These are phyloP conservation scores for Atkinsonella hypoxylon DNA, from an alignment of 2,329 filamentous ascomycete genomes.

Conservation along the genomic window DNA sequence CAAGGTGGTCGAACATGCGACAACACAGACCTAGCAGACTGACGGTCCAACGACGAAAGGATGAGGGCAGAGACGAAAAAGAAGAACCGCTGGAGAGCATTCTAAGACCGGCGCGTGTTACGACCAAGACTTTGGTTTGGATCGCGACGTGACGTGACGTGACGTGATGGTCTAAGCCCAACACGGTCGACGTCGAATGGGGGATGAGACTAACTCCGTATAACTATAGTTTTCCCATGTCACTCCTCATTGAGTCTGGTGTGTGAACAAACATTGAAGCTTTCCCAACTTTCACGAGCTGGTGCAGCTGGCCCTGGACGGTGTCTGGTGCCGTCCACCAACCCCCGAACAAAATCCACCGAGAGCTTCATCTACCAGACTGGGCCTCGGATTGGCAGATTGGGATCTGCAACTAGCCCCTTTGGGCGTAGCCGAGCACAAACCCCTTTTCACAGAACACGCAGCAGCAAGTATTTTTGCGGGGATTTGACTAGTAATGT, in stretches of 20 bases:
- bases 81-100: neutral
- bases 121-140: neutral
- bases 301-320: no score
- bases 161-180: neutral
- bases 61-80: neutral
- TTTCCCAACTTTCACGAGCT: neutral
- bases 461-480: no score
- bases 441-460: conserved; percentile 28
- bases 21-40: neutral
- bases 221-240: no score
- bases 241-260: neutral
- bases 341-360: neutral
- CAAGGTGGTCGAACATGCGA: neutral
- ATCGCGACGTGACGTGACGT: neutral
- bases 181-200: no score
- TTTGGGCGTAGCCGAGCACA: conserved; percentile 18
- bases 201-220: neutral
- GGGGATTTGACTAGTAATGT: no score
- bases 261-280: no score
- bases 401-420: conserved; percentile 1
- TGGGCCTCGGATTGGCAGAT: conserved; percentile 5
- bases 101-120: neutral
- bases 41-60: neutral
- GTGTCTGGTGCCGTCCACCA: neutral
- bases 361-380: conserved; percentile 1